A percentile compares a stretch with the other conserved stretches of the same genome.
phyloP scores from a whole-genome alignment of 2,329 filamentous ascomycete species.

The Cercospora sesami region DNA sequence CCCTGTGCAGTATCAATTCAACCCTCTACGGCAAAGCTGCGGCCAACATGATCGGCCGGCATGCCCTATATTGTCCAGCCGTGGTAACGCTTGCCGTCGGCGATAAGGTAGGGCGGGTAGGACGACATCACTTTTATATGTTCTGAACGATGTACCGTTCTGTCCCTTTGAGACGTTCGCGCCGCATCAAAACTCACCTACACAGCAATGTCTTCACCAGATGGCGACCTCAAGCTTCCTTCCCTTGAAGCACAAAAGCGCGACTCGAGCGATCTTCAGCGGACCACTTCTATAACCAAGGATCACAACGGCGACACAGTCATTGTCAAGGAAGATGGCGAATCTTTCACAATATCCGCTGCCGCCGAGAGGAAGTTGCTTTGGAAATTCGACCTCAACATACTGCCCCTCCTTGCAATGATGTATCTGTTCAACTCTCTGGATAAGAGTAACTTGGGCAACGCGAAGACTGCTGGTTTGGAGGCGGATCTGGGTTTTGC shows the following conservation, averaged over 20 bases:
- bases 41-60: conserved; percentile 5
- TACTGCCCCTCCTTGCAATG: conserved; percentile 59
- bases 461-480: conserved; percentile 48
- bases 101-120: background rate
- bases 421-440: conserved; percentile 62
- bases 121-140: background rate
- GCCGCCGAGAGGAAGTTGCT: conserved; percentile 52
- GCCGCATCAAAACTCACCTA: background rate
- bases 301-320: conserved; percentile 26
- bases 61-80: conserved; percentile 3
- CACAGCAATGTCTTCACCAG: background rate
- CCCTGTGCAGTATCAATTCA: background rate
- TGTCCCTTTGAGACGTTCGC: background rate
- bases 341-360: conserved; percentile 43
- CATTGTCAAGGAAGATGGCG: conserved; percentile 30
- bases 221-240: conserved; percentile 13
- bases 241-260: conserved; percentile 16
- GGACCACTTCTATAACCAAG: conserved; percentile 22
- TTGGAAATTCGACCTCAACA: conserved; percentile 56
- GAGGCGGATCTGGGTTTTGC: conserved; percentile 60
- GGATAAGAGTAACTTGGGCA: conserved; percentile 49
- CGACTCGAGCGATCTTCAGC: conserved; percentile 12
- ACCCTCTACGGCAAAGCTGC: background rate
- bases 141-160: background rate
- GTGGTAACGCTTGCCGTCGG: background rate